Conservation (phyloP, 1,284 basidiomycete genomes). For the Cutaneotrichosporon sp. region DNA sequence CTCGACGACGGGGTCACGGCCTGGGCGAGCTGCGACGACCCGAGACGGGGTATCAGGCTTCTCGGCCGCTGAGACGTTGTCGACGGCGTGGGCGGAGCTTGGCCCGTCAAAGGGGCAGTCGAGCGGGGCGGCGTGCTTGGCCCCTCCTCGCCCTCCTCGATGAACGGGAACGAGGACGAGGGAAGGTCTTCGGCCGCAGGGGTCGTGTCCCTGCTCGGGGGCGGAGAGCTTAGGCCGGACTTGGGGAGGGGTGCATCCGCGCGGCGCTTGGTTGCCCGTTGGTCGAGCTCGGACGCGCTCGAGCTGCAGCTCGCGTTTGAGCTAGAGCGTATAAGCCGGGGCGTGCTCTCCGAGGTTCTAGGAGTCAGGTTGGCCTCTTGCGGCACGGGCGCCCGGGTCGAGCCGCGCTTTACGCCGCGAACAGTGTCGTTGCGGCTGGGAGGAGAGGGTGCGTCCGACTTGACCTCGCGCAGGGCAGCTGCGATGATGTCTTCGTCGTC, state of each 20-base stretch:
- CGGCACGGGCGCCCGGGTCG: constrained; percentile 20
- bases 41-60: constrained; percentile 19
- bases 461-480: constrained; percentile 1
- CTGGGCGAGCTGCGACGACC: constrained; percentile 1
- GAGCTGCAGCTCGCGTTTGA: constrained; percentile 26
- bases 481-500: background rate
- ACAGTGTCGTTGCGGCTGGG: constrained; percentile 1
- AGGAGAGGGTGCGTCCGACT: constrained; percentile 3
- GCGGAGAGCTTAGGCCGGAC: constrained; percentile 30
- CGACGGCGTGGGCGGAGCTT: constrained; percentile 8
- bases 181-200: constrained; percentile 11
- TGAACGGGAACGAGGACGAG: constrained; percentile 7
- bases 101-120: background rate
- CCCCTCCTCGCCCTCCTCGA: constrained; percentile 17
- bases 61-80: background rate
- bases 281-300: constrained; percentile 23
- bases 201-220: constrained; percentile 28
- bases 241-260: constrained; percentile 17
- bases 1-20: background rate
- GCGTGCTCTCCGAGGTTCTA: background rate
- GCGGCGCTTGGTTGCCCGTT: constrained; percentile 24
- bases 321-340: constrained; percentile 16
- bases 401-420: constrained; percentile 31
- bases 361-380: background rate
- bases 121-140: constrained; percentile 5